Conservation (phyloP, 306 rosid species). For the Pueraria montana region DNA sequence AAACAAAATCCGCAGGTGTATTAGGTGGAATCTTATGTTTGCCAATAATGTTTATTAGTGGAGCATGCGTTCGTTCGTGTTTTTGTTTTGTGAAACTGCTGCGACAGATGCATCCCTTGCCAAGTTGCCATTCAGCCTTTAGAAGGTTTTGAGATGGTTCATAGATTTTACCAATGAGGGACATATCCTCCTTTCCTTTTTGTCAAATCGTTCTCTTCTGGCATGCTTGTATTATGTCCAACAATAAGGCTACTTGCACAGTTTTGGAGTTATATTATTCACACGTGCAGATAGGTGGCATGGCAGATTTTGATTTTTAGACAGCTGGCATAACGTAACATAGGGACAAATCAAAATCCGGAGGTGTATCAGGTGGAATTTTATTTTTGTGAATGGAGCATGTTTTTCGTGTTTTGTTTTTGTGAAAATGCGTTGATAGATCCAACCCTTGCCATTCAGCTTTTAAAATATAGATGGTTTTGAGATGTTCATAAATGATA, state of each 20-base stretch:
- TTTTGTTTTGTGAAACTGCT: neutral
- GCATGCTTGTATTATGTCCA: neutral
- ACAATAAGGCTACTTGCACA: neutral
- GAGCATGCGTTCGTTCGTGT: neutral
- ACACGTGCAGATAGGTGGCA: neutral
- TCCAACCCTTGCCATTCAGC: constrained; percentile 18
- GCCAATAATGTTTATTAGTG: neutral
- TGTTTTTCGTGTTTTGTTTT: neutral
- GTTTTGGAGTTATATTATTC: constrained; percentile 18
- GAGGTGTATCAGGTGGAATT: neutral
- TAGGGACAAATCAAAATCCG: neutral
- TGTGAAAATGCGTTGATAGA: neutral
- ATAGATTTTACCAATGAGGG: neutral
- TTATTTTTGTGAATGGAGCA: neutral
- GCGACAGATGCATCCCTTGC: neutral
- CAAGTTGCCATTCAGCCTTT: neutral
- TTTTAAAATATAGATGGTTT: neutral
- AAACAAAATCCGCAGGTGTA: neutral
- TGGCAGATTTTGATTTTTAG: constrained; percentile 29
- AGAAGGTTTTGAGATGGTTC: neutral
- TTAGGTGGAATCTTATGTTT: neutral
- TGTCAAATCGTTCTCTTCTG: constrained; percentile 17
- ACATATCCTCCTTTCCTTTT: constrained; percentile 8
- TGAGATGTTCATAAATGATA: neutral
- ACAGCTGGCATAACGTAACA: neutral